phyloP scores from a whole-genome alignment of 225 moss, liverwort and hornwort species.

The Pseudoscleropodium purum region DNA sequence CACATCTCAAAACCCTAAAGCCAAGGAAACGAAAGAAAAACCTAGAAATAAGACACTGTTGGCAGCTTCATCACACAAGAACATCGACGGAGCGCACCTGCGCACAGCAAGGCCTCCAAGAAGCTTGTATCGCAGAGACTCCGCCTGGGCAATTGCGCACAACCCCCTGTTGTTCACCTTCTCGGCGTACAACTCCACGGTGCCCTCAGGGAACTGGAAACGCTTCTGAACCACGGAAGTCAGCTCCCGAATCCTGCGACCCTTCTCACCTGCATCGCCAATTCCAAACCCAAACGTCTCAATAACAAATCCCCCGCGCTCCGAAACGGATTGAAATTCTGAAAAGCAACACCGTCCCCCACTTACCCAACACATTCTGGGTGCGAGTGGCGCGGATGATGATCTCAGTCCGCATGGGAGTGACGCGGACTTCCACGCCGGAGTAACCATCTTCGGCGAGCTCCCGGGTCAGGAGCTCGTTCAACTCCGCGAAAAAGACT shows the following conservation, averaged over 20 bases:
- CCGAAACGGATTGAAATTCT: neutral
- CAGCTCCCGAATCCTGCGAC: slow-evolving; percentile 75
- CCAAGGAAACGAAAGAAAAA: neutral
- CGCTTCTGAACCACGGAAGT: slow-evolving; percentile 89
- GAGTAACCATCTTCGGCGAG: slow-evolving; percentile 97
- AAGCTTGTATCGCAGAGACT: slow-evolving; percentile 87
- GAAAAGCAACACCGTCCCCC: neutral
- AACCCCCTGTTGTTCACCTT: slow-evolving; percentile 96
- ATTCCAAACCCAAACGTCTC: neutral
- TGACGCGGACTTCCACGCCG: slow-evolving; percentile 88
- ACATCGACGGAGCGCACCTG: slow-evolving; percentile 20
- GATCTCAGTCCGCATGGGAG: slow-evolving; percentile 92
- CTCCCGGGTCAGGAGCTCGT: slow-evolving; percentile 84
- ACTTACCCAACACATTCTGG: slow-evolving; percentile 74
- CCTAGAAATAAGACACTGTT: neutral
- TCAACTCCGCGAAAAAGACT: slow-evolving; percentile 84
- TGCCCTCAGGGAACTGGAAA: slow-evolving; percentile 85
- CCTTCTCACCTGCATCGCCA: slow-evolving; percentile 58
- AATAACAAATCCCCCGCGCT: neutral
- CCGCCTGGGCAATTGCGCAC: slow-evolving; percentile 89
- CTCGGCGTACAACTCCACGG: slow-evolving; percentile 88
- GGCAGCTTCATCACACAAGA: too few species aligned
- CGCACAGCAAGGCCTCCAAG: slow-evolving; percentile 85
- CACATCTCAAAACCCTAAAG: neutral
- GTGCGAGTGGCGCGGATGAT: slow-evolving; percentile 91